A percentile compares a stretch with the other conserved stretches of the same genome.
phyloP scores from a whole-genome alignment of 2,329 filamentous ascomycete species.

The Trichophyton verrucosum region DNA sequence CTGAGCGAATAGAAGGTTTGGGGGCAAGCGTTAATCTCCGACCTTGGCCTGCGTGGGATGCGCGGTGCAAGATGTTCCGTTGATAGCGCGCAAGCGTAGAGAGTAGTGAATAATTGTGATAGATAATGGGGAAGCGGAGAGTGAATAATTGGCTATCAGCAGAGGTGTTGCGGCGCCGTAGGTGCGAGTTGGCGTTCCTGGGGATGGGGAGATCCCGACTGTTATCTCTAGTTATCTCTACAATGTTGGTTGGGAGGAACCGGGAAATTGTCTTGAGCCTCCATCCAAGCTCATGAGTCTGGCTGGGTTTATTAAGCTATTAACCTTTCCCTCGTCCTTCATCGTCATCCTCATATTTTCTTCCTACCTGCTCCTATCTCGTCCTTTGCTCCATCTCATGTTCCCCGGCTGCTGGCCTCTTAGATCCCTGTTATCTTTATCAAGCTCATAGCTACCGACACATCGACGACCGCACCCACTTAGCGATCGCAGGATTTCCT shows the following conservation, averaged over 20 bases:
- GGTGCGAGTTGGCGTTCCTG: background rate
- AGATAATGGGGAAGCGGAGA: background rate
- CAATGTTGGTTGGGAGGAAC: background rate
- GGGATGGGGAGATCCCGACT: background rate
- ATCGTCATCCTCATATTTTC: constrained; percentile 5
- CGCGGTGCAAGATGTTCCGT: background rate
- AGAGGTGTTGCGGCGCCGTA: background rate
- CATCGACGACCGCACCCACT: background rate
- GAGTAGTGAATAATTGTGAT: background rate
- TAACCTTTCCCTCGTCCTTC: background rate
- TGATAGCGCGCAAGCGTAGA: background rate
- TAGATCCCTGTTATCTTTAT: background rate
- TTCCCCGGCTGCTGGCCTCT: background rate
- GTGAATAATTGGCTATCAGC: background rate
- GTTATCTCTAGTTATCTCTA: background rate
- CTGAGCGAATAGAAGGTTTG: background rate
- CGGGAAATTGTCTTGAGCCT: constrained; percentile 3
- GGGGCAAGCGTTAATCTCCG: background rate
- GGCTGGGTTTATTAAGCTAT: background rate
- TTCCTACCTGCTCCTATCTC: constrained; percentile 13
- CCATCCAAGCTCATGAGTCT: background rate
- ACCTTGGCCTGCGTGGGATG: background rate
- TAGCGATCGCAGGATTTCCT: constrained; percentile 2
- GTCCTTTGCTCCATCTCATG: constrained; percentile 5
- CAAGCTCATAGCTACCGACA: background rate